Percentiles rank a stretch among this genome's conserved stretches.
Evolutionary conservation across 768 basidiomycete genomes (phyloP).

Genomic region (Termitomyces sp.): DNA sequence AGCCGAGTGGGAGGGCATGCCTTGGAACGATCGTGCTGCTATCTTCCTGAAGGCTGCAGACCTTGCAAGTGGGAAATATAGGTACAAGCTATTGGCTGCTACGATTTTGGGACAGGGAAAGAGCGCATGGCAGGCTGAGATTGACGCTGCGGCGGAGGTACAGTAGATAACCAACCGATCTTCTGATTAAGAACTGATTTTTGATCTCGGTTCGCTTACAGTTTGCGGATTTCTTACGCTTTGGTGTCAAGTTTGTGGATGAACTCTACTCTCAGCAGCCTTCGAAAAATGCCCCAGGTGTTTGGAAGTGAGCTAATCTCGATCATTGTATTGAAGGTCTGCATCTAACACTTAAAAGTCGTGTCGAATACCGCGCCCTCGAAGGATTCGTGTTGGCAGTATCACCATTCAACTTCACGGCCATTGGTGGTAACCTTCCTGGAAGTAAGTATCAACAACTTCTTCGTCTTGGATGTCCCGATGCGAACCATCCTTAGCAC

Average conservation of each 20-base stretch:
- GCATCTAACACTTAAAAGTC: slow-evolving; percentile 44
- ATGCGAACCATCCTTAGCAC: slow-evolving; percentile 43
- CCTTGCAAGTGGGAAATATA: slow-evolving; percentile 91
- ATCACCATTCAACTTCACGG: slow-evolving; percentile 98
- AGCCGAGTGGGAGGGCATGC: slow-evolving; percentile 87
- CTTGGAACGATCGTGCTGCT: slow-evolving; percentile 96
- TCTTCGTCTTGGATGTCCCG: slow-evolving; percentile 1
- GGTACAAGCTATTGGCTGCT: slow-evolving; percentile 92
- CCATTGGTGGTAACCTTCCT: slow-evolving; percentile 94
- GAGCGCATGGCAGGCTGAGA: slow-evolving; percentile 99
- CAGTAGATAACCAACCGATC: slow-evolving; percentile 16
- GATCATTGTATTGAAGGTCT: slow-evolving; percentile 1
- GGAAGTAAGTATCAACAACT: slow-evolving; percentile 33
- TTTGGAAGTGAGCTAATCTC: slow-evolving; percentile 81
- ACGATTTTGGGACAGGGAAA: slow-evolving; percentile 99
- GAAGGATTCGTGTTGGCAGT: slow-evolving; percentile 98
- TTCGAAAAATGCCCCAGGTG: slow-evolving; percentile 75
- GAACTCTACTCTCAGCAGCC: slow-evolving; percentile 93
- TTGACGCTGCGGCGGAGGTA: slow-evolving; percentile 98
- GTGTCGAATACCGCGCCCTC: slow-evolving; percentile 93
- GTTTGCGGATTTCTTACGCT: slow-evolving; percentile 93
- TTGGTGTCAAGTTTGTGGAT: slow-evolving; percentile 95
- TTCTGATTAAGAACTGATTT: neutral
- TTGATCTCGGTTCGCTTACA: slow-evolving; percentile 24
- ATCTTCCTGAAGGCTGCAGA: slow-evolving; percentile 99